These are phyloP conservation scores for Beauveria sp. DNA, from an alignment of 2,329 filamentous ascomycete species.

Conservation along the genomic window DNA sequence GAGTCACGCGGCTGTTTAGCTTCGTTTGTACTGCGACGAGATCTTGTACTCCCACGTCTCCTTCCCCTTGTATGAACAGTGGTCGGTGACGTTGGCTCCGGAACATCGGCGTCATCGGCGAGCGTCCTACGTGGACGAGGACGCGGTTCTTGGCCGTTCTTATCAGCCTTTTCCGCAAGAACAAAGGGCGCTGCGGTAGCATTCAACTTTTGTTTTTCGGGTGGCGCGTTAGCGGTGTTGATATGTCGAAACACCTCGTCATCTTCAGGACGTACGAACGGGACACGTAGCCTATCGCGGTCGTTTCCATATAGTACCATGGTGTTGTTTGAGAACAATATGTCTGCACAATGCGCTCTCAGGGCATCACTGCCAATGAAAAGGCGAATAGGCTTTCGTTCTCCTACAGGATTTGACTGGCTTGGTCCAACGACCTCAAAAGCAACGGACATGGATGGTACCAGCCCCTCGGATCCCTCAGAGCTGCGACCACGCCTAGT, in stretches of 20 bases:
- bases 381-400: slow-evolving; percentile 64
- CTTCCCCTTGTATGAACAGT: slow-evolving; percentile 35
- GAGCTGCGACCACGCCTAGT: slow-evolving; percentile 67
- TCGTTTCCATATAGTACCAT: slow-evolving; percentile 84
- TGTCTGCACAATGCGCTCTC: slow-evolving; percentile 77
- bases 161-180: slow-evolving; percentile 24
- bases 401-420: slow-evolving; percentile 15
- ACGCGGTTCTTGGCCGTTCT: slow-evolving; percentile 14
- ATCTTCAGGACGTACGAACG: slow-evolving; percentile 86
- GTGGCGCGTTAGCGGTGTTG: slow-evolving; percentile 49
- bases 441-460: slow-evolving; percentile 71
- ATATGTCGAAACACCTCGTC: slow-evolving; percentile 73
- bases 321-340: slow-evolving; percentile 86
- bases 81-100: slow-evolving; percentile 27
- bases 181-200: slow-evolving; percentile 39
- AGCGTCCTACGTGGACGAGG: slow-evolving; percentile 14
- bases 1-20: slow-evolving; percentile 5
- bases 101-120: slow-evolving; percentile 19
- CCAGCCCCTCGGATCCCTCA: slow-evolving; percentile 55
- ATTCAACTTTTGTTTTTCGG: slow-evolving; percentile 52
- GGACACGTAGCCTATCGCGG: slow-evolving; percentile 78
- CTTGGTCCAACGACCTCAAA: slow-evolving; percentile 63
- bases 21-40: slow-evolving; percentile 5
- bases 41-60: slow-evolving; percentile 33
- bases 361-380: slow-evolving; percentile 87